Base-by-base conservation (phyloP, 805 yeast genomes). In the Saccharomycopsis sp. region DNA sequence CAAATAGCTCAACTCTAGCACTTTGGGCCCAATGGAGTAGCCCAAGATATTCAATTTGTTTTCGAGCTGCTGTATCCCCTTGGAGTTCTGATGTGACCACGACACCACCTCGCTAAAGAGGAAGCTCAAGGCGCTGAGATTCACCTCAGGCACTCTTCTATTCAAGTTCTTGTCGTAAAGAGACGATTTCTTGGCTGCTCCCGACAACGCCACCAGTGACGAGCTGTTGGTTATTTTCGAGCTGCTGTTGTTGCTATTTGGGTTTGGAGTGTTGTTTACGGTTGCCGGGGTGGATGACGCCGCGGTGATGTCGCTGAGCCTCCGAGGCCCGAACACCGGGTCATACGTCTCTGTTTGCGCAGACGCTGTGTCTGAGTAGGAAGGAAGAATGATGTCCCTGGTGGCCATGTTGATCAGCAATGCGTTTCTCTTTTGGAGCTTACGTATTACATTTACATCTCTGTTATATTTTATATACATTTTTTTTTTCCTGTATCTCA, bases 151-250 rank as follows among this genome's bases (percentile, higher is more conserved):
- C 13, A 74, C 66, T 43, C 79, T 71, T 50, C 88, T 71, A 45
- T 73, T 75, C 32, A 77, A 62, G 49, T 78, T 81, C 50, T 75
- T 71, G 53, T 85, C 94, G 51, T 80, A 84, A 20, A 82, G 75
- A 19, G 57, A 50, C 18, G 52, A 42, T 30, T 42, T 46, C 10
- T 45, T 39, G 23, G 39, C 37, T 22, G 55, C 50, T 15, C 56
- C 49, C 4, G 72, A 62, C 18, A 58, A 53, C n/a, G 29, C n/a
- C 13, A 52, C 16, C 53, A 48, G 30, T 45, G 42, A 4, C 50
- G 50, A n/a, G 53, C 48, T 25, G 52, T 53, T 13, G 50, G 37
- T 16, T 50, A 51, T 8, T 55, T 53, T 10, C 46, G 38, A 15
- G 52, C 51, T 13, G 55, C 54, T 21, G 53, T 45, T 13, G 53